Evolutionary conservation across 2,329 filamentous ascomycete species (phyloP), one percentile per base, ranked within the genome.

Genomic region (Eurotiales sp.): DNA sequence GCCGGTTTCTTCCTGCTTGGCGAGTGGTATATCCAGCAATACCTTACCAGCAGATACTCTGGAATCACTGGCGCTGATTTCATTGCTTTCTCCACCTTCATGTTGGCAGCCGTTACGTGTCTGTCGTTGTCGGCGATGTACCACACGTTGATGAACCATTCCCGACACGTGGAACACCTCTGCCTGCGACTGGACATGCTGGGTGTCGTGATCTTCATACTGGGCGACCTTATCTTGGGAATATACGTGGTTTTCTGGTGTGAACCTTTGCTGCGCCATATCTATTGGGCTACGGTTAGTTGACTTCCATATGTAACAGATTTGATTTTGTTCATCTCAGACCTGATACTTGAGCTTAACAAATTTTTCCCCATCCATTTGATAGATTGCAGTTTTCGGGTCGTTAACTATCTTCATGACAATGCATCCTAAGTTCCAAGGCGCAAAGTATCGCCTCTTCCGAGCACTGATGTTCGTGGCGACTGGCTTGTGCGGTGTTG

Each of bases 131-230:
- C 59, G 65, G 27, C 52, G 59, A 51, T 61, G 47, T 46, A 63
- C 45, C 64, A 69, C 50, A 62, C 59, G 19, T 40, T 67, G 23
- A 58, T 59, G 41, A 66, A 63, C 48, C 64, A 69, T 51, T 64
- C 63, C 23, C 39, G 55, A 19, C 29, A 46, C 11, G 45, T 65
- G 14, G 54, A 60, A 37, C 52, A 62, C 30, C 52, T 65, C 19
- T 59, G 58, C 17, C 52, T 55, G n/a, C 54, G 56, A 55, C 51
- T 65, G 14, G 64, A 66, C 25, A 43, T 43, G 25, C 10, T 27
- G 25, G 25, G 25, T 27, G 25, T 27, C 10, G 25, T 27, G 25
- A 27, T 27, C 10, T 27, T 27, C 10, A 27, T 27, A 27, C 25
- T 27, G 25, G 25, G 25, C 25, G 25, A 27, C 10, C 25, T 27